A percentile compares a stretch with the other conserved stretches of the same genome.
These are phyloP conservation scores for Gossypium anomalum DNA, from an alignment of 345 rosid genomes.

Conservation along the genomic window DNA sequence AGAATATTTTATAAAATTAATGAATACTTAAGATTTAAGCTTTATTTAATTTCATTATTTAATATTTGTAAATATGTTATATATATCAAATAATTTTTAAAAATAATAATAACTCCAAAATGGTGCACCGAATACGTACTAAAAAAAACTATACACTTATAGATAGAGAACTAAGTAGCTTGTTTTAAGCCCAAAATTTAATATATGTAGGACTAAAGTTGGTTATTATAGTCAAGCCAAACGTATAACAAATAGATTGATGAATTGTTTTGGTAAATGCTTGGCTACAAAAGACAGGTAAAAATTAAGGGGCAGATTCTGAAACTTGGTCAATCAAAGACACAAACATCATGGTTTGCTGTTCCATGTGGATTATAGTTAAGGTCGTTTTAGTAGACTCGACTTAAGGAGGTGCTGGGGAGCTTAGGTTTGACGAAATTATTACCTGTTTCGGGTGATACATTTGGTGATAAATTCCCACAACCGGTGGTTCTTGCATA, in stretches of 20 bases:
- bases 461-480: conserved; percentile 80
- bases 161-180: no score
- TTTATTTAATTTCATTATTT: no score
- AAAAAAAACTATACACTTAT: no score
- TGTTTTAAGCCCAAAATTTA: no score
- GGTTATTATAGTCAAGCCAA: not conserved
- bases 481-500: conserved; percentile 84
- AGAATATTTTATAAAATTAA: no score
- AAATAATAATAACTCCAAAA: no score
- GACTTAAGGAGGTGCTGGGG: not conserved
- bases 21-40: no score
- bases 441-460: conserved; percentile 77
- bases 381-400: conserved; percentile 2
- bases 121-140: no score
- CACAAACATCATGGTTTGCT: not conserved
- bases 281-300: not conserved
- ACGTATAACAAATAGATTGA: not conserved
- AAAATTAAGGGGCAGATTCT: not conserved
- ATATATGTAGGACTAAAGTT: not conserved
- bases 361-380: not conserved
- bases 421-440: not conserved
- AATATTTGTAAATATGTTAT: no score
- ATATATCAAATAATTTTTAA: no score
- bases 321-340: not conserved
- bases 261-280: not conserved